These are phyloP conservation scores for Xylaria bambusicola DNA, from an alignment of 495 filamentous ascomycete species.

Conservation along the genomic window DNA sequence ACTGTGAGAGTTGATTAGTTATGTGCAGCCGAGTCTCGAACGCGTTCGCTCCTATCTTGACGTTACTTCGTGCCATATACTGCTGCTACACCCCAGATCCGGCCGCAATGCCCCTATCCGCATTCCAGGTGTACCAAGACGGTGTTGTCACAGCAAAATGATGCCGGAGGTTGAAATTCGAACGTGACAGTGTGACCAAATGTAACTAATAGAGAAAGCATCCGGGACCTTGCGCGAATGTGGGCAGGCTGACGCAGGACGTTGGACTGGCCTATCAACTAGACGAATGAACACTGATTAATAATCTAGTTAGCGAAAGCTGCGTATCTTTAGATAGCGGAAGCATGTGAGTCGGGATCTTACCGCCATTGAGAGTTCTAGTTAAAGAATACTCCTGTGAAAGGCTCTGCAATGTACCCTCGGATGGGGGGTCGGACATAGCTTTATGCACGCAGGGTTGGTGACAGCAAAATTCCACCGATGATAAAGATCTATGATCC, in stretches of 20 bases:
- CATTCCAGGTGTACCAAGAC: not conserved
- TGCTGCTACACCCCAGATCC: no score
- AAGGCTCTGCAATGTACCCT: constrained; percentile 4
- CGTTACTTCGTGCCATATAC: no score
- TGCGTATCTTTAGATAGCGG: not conserved
- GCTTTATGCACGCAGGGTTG: not conserved
- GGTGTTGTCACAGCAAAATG: not conserved
- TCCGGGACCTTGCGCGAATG: not conserved
- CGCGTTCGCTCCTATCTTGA: no score
- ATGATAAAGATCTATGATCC: not conserved
- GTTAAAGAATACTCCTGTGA: not conserved
- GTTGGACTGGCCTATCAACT: not conserved
- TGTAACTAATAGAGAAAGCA: not conserved
- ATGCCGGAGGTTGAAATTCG: no score
- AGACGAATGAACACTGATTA: not conserved
- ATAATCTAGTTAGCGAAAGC: not conserved
- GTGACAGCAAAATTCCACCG: not conserved
- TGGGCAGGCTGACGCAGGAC: not conserved
- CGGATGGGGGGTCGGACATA: not conserved
- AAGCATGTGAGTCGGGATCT: not conserved
- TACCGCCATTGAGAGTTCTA: not conserved
- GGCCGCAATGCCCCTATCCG: not conserved
- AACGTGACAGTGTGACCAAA: constrained; percentile 2
- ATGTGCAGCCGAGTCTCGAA: no score
- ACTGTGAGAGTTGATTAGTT: no score